A percentile compares a stretch with the other conserved stretches of the same genome.
phyloP scores from a whole-genome alignment of 306 rosid genomes.

The Malus domestica region ASM211411v1 NC_041803.1:7647501-7648000 shows the following conservation, averaged over 20 bases:
- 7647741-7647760: not conserved
- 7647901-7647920: no score
- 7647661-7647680: no score
- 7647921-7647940: no score
- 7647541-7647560: not conserved
- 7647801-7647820: not conserved
- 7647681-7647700: no score
- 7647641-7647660: no score
- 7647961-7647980: not conserved
- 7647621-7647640: no score
- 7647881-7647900: no score
- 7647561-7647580: not conserved
- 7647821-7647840: not conserved
- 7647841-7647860: not conserved
- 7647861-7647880: no score
- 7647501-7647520: not conserved
- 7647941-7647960: no score
- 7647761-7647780: not conserved
- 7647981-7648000: not conserved
- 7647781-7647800: not conserved
- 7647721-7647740: not conserved
- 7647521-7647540: not conserved
- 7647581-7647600: no score
- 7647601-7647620: no score
- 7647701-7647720: no score